Conservation (phyloP, 2,329 filamentous ascomycete species). For the Colletotrichum tofieldiae region DNA sequence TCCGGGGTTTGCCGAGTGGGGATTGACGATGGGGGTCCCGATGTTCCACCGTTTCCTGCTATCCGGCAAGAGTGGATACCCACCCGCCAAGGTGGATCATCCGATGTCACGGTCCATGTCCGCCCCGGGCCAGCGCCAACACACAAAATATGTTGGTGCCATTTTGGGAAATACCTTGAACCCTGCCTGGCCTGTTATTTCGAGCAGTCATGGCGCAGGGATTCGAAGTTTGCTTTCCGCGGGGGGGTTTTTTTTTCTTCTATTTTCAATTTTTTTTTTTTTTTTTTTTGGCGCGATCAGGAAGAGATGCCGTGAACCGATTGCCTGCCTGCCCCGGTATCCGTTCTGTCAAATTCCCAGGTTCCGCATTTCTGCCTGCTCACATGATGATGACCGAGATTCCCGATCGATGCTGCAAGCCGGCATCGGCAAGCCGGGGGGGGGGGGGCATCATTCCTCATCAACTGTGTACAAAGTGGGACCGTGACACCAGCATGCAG, state of each 20-base stretch:
- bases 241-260: too few species aligned
- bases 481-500: slow-evolving; percentile 16
- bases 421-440: background rate
- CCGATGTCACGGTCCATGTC: slow-evolving; percentile 10
- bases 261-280: too few species aligned
- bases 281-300: background rate
- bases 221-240: too few species aligned
- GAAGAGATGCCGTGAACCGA: background rate
- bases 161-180: background rate
- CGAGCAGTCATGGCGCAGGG: background rate
- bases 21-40: slow-evolving; percentile 2
- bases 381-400: slow-evolving; percentile 28
- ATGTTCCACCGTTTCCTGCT: background rate
- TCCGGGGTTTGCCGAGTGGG: slow-evolving; percentile 9
- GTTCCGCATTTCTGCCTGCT: slow-evolving; percentile 22
- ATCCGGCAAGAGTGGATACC: slow-evolving; percentile 1
- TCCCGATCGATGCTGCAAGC: slow-evolving; percentile 15
- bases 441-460: background rate
- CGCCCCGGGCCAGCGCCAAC: background rate
- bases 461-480: background rate
- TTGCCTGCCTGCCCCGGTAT: background rate
- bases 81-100: slow-evolving; percentile 14
- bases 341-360: background rate
- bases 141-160: background rate
- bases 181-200: background rate